A percentile compares a stretch with the other conserved stretches of the same genome.
Conservation (phyloP, 257 asterid species). For the Nicotiana benthamiana region DNA sequence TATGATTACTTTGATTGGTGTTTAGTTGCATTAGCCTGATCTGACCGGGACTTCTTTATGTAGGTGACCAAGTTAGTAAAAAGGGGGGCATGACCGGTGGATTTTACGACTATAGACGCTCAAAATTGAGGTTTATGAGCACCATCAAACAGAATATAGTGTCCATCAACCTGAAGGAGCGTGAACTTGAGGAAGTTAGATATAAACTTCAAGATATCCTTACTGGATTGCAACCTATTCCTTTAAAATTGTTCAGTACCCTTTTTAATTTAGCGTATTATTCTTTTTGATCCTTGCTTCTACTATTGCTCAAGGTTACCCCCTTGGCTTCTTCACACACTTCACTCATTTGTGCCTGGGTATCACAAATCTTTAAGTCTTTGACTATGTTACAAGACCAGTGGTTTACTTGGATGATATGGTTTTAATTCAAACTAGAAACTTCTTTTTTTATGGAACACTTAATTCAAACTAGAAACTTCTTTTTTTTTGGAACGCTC, state of each 20-base stretch:
- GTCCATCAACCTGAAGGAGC: conserved; percentile 46
- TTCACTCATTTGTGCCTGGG: neutral
- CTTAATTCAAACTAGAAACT: neutral
- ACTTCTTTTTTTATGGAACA: neutral
- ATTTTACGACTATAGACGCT: conserved; percentile 85
- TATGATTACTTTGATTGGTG: conserved; percentile 6
- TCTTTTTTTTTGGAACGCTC: neutral
- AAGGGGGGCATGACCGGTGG: conserved; percentile 99
- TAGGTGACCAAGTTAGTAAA: conserved; percentile 99
- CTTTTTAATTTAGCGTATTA: neutral
- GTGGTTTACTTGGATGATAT: neutral
- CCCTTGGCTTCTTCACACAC: neutral
- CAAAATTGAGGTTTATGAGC: conserved; percentile 76
- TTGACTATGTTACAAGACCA: neutral
- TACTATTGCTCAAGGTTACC: neutral
- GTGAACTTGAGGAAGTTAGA: conserved; percentile 53
- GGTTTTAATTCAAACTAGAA: neutral
- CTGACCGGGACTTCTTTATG: conserved; percentile 13
- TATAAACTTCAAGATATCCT: conserved; percentile 86
- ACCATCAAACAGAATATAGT: conserved; percentile 48
- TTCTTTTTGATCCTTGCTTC: conserved; percentile 5
- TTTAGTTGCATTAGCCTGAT: conserved; percentile 11
- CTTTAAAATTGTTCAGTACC: conserved; percentile 13
- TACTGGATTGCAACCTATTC: neutral
- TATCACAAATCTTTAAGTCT: neutral